phyloP scores from a whole-genome alignment of 345 rosid species.

The Eucalyptus brandiana region DNA sequence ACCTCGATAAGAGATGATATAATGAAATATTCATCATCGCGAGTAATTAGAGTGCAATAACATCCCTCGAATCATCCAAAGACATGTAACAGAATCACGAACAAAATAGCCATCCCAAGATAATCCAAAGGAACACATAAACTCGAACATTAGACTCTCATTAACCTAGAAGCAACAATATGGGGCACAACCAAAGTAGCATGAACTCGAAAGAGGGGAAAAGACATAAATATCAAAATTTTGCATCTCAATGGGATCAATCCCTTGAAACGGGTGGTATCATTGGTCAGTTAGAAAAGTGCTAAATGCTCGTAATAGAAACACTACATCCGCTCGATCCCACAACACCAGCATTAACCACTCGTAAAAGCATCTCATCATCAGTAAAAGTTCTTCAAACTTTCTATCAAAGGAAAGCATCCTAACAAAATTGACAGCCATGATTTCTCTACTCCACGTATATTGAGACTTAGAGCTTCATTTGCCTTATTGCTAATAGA shows the following conservation, averaged over 20 bases:
- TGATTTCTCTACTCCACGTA: background rate
- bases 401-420: background rate
- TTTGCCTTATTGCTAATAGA: background rate
- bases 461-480: background rate
- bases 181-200: background rate
- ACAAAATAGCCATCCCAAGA: background rate
- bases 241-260: background rate
- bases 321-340: background rate
- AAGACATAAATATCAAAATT: background rate
- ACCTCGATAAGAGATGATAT: background rate
- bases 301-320: background rate
- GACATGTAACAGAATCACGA: background rate
- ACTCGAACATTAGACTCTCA: background rate
- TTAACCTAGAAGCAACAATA: background rate
- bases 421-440: conserved; percentile 12
- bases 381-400: background rate
- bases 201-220: background rate
- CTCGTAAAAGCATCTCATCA: background rate
- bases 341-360: background rate
- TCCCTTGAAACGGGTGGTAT: background rate
- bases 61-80: background rate
- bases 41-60: background rate
- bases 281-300: background rate
- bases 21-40: background rate
- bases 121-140: background rate